Evolutionary conservation across 768 basidiomycete species (phyloP), one percentile per base, ranked within the genome.

Genomic region (Termitomyces sp.): DNA sequence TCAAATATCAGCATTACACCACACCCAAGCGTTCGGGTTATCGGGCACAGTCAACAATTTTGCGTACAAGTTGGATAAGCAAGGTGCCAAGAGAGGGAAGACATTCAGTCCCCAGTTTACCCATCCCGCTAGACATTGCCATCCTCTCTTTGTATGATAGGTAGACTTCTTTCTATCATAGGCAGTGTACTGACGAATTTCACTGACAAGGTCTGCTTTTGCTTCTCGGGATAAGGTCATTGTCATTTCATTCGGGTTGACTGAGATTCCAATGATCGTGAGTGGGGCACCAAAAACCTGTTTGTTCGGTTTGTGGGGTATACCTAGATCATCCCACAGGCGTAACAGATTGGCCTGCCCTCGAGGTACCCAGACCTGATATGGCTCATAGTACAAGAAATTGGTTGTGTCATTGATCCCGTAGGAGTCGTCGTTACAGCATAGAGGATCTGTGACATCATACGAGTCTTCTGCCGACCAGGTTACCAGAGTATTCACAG

Each of bases 241-340:
- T 0, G 66, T 67, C 65, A 75, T 67, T 0, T 41, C 46, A 27
- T 68, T 63, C 0, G 70, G 39, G 52, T 79, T 69, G 20, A 77
- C 71, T 0, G 64, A 27, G 50, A 74, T 73, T 18, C 78, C 74
- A 53, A 78, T 71, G 57, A 77, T 68, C 1, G 61, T 60, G 12
- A 79, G 66, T 0, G 31, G 5, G 0, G 39, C 7, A 0, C 73
- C 75, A 18, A 18, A 70, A 0, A 73, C 10, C 56, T 80, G 79
- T 53, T 79, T 80, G 3, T 48, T 32, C 11, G 62, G 52, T 12
- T 73, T 66, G 57, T 79, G 75, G 0, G 74, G 75, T 10, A 76
- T 62, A 1, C 72, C 67, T 16, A 78, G 59, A 41, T 73, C 77
- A 1, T 56, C 68, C 0, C 53, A 54, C 38, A 65, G 68, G 20